Evolutionary conservation across 177 flowering plant genomes (phyloP).

Genomic region (Vitis hybrid): DNA sequence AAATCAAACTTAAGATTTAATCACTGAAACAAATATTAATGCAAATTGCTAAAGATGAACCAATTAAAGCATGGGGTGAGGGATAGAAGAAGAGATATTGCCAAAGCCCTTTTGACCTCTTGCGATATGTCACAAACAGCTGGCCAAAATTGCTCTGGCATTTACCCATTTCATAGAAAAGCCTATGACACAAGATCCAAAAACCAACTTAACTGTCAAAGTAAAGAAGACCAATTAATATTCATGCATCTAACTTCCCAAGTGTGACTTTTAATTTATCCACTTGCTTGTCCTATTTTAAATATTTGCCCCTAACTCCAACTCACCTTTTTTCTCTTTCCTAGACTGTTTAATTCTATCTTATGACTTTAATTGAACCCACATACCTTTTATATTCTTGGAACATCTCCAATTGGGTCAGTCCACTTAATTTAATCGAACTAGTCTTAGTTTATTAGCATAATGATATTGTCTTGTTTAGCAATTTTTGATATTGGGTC

Average conservation of each 20-base stretch:
- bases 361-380: not conserved
- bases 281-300: not conserved
- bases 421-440: constrained; percentile 1
- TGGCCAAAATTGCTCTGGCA: not conserved
- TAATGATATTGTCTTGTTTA: not conserved
- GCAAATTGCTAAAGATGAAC: too few relatives aligned
- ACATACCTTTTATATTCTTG: not conserved
- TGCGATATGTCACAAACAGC: too few relatives aligned
- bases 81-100: too few relatives aligned
- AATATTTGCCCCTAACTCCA: not conserved
- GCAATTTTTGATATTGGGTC: too few relatives aligned
- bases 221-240: not conserved
- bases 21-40: too few relatives aligned
- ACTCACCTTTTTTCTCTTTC: not conserved
- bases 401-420: not conserved
- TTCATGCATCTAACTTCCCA: not conserved
- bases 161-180: not conserved
- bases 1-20: too few relatives aligned
- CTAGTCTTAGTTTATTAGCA: not conserved
- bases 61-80: too few relatives aligned
- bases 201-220: constrained; percentile 7
- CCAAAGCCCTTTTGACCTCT: too few relatives aligned
- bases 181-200: constrained; percentile 14
- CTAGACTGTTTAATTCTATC: not conserved
- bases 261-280: not conserved